A percentile compares a stretch with the other conserved stretches of the same genome.
Evolutionary conservation across 2,329 filamentous ascomycete species (phyloP).

Genomic region (Neonectria sp.): DNA sequence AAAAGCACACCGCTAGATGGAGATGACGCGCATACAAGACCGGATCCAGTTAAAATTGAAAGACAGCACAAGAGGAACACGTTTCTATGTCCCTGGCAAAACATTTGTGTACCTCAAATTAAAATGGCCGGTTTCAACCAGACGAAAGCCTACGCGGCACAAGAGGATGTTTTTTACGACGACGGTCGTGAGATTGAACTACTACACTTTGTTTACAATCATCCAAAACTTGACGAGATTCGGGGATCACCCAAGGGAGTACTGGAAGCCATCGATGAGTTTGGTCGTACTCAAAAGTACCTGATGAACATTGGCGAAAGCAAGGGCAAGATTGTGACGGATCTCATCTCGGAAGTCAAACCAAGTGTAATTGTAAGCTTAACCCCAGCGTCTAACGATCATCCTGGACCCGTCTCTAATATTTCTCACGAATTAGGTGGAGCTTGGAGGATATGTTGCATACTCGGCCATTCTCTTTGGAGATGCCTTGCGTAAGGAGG

Average conservation of each 20-base stretch:
- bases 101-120: background rate
- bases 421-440: conserved; percentile 61
- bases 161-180: conserved; percentile 66
- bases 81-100: background rate
- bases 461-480: conserved; percentile 87
- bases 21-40: background rate
- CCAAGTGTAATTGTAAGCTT: conserved; percentile 73
- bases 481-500: conserved; percentile 74
- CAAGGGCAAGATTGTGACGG: conserved; percentile 80
- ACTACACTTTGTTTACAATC: conserved; percentile 76
- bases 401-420: background rate
- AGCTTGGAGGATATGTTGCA: conserved; percentile 85
- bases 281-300: conserved; percentile 71
- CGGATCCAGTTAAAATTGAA: background rate
- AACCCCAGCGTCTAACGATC: background rate
- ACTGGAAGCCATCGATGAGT: conserved; percentile 80
- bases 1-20: background rate
- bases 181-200: conserved; percentile 83
- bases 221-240: conserved; percentile 73
- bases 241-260: conserved; percentile 75
- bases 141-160: conserved; percentile 57
- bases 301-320: conserved; percentile 86
- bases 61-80: background rate
- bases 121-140: conserved; percentile 51
- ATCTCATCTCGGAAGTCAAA: conserved; percentile 77